Percentiles rank a stretch among this genome's conserved stretches.
phyloP scores from a whole-genome alignment of 352 stramenopile genomes.

The Globisporangium middletonii region DNA sequence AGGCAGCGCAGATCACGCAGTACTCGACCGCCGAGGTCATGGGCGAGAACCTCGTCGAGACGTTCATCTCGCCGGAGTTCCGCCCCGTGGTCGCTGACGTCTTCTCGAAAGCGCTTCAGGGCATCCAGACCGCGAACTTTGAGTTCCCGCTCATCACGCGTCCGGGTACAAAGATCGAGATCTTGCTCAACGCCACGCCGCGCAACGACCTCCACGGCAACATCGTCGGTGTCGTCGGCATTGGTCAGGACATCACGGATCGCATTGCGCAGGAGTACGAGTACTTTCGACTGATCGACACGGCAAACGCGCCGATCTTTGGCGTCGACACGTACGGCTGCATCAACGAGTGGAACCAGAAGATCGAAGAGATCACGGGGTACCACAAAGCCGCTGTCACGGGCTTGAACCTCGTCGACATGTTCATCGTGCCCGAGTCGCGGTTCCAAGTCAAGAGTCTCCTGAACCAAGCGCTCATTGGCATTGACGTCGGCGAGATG shows the following conservation, averaged over 20 bases:
- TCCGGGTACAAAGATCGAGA: constrained; percentile 64
- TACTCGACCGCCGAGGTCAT: constrained; percentile 77
- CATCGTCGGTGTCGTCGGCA: constrained; percentile 85
- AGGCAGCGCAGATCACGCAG: constrained; percentile 85
- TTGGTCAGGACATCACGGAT: constrained; percentile 82
- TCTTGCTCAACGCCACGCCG: constrained; percentile 70
- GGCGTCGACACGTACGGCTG: constrained; percentile 64
- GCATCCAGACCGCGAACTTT: constrained; percentile 80
- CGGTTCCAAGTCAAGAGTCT: constrained; percentile 39
- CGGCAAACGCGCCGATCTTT: constrained; percentile 71
- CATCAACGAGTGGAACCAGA: constrained; percentile 78
- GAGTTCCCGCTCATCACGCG: constrained; percentile 82
- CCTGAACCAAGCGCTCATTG: constrained; percentile 61
- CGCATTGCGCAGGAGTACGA: constrained; percentile 74
- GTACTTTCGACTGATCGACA: constrained; percentile 74
- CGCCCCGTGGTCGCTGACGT: constrained; percentile 61
- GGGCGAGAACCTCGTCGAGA: constrained; percentile 75
- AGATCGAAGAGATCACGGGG: constrained; percentile 68
- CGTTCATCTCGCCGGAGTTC: constrained; percentile 78
- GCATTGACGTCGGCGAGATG: constrained; percentile 67
- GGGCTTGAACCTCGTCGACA: constrained; percentile 51
- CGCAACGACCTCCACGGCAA: constrained; percentile 60
- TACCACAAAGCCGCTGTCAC: constrained; percentile 56
- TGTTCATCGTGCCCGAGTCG: constrained; percentile 57
- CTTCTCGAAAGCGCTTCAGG: constrained; percentile 59